Evolutionary conservation across 371 early-diverging fungal genomes (phyloP).

Genomic region (Mortierella sp.): DNA sequence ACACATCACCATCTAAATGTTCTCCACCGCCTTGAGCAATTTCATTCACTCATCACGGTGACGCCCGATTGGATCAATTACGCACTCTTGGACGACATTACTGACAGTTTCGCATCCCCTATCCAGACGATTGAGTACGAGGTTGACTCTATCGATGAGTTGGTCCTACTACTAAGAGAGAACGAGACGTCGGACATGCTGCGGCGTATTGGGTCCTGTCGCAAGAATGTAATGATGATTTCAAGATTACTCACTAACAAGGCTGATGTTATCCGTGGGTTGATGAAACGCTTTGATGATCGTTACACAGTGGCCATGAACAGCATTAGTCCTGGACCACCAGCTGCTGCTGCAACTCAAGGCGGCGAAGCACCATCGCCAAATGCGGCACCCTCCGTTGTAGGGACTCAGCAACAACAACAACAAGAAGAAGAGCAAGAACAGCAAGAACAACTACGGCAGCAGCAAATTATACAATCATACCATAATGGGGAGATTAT

Average conservation of each 20-base stretch:
- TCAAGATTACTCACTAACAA: constrained; percentile 82
- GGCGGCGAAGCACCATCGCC: background rate
- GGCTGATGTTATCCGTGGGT: constrained; percentile 83
- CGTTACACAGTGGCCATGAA: constrained; percentile 28
- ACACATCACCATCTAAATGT: constrained; percentile 83
- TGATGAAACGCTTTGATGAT: constrained; percentile 82
- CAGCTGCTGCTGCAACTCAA: constrained; percentile 13
- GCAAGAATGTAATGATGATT: constrained; percentile 84
- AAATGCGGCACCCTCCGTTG: background rate
- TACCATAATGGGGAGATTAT: constrained; percentile 68
- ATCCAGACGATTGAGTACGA: constrained; percentile 87
- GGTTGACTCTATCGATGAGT: constrained; percentile 91
- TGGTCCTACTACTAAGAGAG: constrained; percentile 90
- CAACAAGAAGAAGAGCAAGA: constrained; percentile 31
- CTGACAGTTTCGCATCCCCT: constrained; percentile 86
- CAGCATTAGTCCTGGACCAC: constrained; percentile 15
- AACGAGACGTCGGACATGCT: constrained; percentile 92
- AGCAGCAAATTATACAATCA: constrained; percentile 3
- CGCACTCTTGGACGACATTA: constrained; percentile 88
- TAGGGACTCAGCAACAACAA: background rate
- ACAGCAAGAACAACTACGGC: constrained; percentile 34
- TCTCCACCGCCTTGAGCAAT: constrained; percentile 78
- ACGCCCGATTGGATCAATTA: constrained; percentile 90
- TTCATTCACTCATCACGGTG: constrained; percentile 40
- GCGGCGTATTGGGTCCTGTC: constrained; percentile 85